These are phyloP conservation scores for Tricholoma sp. DNA, from an alignment of 768 basidiomycete species.

Conservation along the genomic window DNA sequence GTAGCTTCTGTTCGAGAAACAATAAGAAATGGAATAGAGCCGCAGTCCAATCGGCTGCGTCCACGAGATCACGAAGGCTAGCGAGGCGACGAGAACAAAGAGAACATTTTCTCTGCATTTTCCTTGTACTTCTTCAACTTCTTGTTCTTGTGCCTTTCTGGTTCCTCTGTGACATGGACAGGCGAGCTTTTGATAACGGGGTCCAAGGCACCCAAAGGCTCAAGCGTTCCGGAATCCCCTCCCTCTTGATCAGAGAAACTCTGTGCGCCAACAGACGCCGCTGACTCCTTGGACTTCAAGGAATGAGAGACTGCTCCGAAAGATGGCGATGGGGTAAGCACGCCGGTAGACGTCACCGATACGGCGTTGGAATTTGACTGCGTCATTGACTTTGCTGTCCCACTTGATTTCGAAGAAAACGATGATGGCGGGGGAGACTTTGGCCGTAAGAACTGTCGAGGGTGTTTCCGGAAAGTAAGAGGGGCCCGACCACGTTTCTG, in stretches of 20 bases:
- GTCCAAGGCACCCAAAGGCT: conserved; percentile 10
- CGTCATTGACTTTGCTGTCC: conserved; percentile 29
- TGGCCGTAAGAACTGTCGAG: conserved; percentile 67
- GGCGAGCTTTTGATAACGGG: conserved; percentile 16
- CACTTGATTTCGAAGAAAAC: conserved; percentile 36
- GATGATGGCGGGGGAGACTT: conserved; percentile 57
- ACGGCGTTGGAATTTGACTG: conserved; percentile 45
- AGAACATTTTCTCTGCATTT: conserved; percentile 81
- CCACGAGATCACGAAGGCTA: conserved; percentile 26
- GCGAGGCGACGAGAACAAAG: conserved; percentile 73
- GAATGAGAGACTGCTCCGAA: conserved; percentile 55
- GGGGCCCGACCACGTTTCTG: conserved; percentile 62
- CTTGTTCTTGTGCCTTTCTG: conserved; percentile 64
- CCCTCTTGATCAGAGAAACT: conserved; percentile 71
- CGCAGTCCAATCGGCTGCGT: conserved; percentile 4
- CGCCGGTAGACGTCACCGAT: conserved; percentile 40
- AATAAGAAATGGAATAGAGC: conserved; percentile 6
- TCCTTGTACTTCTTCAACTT: conserved; percentile 86
- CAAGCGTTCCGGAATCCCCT: conserved; percentile 32
- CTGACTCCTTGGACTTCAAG: conserved; percentile 77
- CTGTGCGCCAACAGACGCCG: conserved; percentile 63
- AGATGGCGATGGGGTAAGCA: conserved; percentile 64
- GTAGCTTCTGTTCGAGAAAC: neutral
- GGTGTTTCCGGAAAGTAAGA: conserved; percentile 68
- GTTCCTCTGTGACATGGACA: conserved; percentile 31